Evolutionary conservation across 352 stramenopile species (phyloP), one percentile per base, ranked within the genome.

Genomic region (Globisporangium acanthophoron): DNA sequence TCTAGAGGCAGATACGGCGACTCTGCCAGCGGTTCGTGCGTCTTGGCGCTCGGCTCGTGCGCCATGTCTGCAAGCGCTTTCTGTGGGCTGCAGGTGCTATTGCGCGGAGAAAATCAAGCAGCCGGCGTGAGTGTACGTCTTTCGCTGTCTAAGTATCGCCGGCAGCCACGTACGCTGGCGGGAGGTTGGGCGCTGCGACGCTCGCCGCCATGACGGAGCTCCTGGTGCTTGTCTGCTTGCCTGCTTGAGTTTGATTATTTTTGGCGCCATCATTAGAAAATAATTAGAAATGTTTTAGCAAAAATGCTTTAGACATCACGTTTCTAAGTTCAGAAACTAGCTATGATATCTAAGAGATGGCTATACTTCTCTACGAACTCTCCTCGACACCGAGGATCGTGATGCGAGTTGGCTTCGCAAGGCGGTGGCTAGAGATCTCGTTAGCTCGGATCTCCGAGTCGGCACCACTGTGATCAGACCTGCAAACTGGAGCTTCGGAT

Each of bases 131-230:
- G 40, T 20, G 13, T 7, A 12, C 40, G 16, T 11, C 33, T 5
- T 37, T 6, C 33, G 33, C 9, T 11, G 6, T 37, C 4, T 37
- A 37, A 12, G 33, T 37, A 37, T 37, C 33, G 33, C 33, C 5
- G 33, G 9, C 5, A 37, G 9, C 33, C 45, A 58, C 50, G 56
- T 54, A 62, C 52, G 56, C 56, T 54, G 57, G 57, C 20, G 62
- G 63, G 41, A 74, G 51, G 52, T 55, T 55, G 29, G 61, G 46
- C 50, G 54, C 65, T 49, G 54, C 60, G 27, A 74, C 49, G 45
- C 62, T 74, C 53, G 69, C 66, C 21, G 69, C 66, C 66, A 74
- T 77, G 27, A 41, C 58, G 50, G 35, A 41, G 35, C 9, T 51
- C 21, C 7, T 39, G 52, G 16, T 11, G 16, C 18, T 54, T 35